phyloP scores from a whole-genome alignment of 176 grass and related monocot genomes.

The Lolium rigidum region DNA sequence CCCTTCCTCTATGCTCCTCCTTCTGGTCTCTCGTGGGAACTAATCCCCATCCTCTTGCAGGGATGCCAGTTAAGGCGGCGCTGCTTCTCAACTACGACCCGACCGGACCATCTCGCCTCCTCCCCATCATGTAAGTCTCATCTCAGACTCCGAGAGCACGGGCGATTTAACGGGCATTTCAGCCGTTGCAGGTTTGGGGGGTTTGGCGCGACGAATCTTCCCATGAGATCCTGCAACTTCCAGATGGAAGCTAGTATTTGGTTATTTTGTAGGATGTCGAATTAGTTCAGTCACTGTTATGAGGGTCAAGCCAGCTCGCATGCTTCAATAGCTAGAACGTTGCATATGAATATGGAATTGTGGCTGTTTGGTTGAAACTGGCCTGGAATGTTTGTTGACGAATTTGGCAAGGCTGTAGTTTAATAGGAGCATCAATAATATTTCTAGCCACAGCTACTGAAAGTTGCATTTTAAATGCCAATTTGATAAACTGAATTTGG shows the following conservation, averaged over 20 bases:
- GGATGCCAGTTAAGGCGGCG: conserved; percentile 66
- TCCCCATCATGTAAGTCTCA: conserved; percentile 65
- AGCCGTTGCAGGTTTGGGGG: background rate
- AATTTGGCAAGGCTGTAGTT: background rate
- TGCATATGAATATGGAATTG: background rate
- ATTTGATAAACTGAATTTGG: background rate
- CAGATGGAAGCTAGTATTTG: background rate
- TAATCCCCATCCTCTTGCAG: conserved; percentile 38
- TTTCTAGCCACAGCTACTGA: background rate
- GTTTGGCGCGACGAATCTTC: background rate
- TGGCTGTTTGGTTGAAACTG: background rate
- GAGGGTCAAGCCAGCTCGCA: background rate
- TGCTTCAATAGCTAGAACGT: background rate
- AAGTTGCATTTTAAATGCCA: conserved; percentile 7
- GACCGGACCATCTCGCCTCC: conserved; percentile 64
- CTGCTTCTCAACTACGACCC: conserved; percentile 87
- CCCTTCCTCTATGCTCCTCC: background rate
- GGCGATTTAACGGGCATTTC: background rate
- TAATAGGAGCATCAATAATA: background rate
- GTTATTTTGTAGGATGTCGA: background rate
- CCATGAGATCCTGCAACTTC: background rate
- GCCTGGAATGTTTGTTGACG: background rate
- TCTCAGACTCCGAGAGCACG: background rate
- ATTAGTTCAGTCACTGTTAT: background rate
- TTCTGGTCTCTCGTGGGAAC: background rate